phyloP scores from a whole-genome alignment of 2,329 filamentous ascomycete genomes.

The Sporothrix euskadiensis region DNA sequence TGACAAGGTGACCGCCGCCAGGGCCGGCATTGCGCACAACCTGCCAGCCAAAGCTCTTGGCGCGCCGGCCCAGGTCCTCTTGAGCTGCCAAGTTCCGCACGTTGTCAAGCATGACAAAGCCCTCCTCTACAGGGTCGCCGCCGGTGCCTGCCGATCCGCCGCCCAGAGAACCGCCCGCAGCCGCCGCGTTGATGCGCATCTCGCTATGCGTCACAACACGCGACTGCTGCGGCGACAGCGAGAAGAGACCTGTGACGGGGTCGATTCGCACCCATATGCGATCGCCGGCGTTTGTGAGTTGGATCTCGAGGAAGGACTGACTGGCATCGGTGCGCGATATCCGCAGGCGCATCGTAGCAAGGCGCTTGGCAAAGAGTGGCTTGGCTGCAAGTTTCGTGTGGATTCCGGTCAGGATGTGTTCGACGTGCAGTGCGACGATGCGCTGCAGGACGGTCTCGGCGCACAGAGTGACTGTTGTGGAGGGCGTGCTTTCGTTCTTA shows the following conservation, averaged over 20 bases:
- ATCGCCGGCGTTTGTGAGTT: slow-evolving; percentile 62
- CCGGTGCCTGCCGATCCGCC: neutral
- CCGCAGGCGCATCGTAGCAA: slow-evolving; percentile 59
- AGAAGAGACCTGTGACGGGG: slow-evolving; percentile 73
- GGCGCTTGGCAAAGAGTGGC: slow-evolving; percentile 61
- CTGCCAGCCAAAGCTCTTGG: slow-evolving; percentile 66
- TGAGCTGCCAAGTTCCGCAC: slow-evolving; percentile 63
- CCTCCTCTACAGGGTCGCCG: slow-evolving; percentile 57
- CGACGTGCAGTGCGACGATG: slow-evolving; percentile 74
- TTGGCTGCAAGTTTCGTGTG: slow-evolving; percentile 60
- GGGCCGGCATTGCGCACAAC: slow-evolving; percentile 44
- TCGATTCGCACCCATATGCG: slow-evolving; percentile 68
- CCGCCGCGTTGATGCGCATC: slow-evolving; percentile 58
- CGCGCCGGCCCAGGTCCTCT: slow-evolving; percentile 61
- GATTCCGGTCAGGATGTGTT: slow-evolving; percentile 68
- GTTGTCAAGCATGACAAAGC: slow-evolving; percentile 57
- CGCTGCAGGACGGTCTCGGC: slow-evolving; percentile 71
- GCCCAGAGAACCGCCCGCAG: neutral
- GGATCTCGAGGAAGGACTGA: slow-evolving; percentile 67
- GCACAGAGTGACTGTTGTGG: slow-evolving; percentile 57
- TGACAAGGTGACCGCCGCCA: slow-evolving; percentile 44
- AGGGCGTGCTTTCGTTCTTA: neutral
- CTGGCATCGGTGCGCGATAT: slow-evolving; percentile 63
- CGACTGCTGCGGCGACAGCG: slow-evolving; percentile 66
- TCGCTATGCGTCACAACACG: slow-evolving; percentile 60